Percentiles rank a stretch among this genome's conserved stretches.
Conservation (phyloP, 345 rosid genomes). For the Corymbia maculata region DNA sequence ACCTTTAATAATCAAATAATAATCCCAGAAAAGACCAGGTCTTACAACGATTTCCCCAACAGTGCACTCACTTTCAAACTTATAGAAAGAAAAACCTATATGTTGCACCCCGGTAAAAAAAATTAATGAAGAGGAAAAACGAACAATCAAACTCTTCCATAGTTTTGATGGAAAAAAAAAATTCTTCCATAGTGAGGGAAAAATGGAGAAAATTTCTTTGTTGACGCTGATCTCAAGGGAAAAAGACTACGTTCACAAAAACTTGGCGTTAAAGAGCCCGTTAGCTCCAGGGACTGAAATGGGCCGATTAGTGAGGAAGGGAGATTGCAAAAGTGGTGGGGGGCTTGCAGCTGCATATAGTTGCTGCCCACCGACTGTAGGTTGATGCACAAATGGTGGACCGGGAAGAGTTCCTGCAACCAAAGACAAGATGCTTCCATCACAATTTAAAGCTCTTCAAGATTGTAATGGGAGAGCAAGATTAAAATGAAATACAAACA, state of each 20-base stretch:
- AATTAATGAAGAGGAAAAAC: neutral
- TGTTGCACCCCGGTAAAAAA: neutral
- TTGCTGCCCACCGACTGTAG: neutral
- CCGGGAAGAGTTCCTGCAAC: slow-evolving; percentile 3
- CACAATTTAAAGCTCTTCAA: neutral
- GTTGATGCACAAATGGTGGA: slow-evolving; percentile 1
- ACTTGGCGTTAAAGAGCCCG: neutral
- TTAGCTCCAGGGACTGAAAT: neutral
- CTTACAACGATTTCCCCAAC: neutral
- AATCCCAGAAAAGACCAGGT: neutral
- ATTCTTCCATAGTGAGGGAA: neutral
- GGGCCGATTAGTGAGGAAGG: neutral
- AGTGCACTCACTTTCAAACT: neutral
- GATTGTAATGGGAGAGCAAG: neutral
- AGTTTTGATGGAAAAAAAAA: neutral
- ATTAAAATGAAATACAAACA: neutral
- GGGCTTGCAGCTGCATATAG: slow-evolving; percentile 1
- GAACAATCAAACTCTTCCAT: neutral
- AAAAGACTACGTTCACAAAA: neutral
- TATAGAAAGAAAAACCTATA: neutral
- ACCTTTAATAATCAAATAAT: neutral
- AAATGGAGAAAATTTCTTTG: neutral
- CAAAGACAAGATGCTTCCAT: neutral
- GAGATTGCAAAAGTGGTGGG: slow-evolving; percentile 2
- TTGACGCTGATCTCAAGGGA: neutral